Percentiles rank a stretch among this genome's conserved stretches.
These are phyloP conservation scores for Trametes versicolor DNA, from an alignment of 1,284 basidiomycete species.

Conservation along the genomic window DNA sequence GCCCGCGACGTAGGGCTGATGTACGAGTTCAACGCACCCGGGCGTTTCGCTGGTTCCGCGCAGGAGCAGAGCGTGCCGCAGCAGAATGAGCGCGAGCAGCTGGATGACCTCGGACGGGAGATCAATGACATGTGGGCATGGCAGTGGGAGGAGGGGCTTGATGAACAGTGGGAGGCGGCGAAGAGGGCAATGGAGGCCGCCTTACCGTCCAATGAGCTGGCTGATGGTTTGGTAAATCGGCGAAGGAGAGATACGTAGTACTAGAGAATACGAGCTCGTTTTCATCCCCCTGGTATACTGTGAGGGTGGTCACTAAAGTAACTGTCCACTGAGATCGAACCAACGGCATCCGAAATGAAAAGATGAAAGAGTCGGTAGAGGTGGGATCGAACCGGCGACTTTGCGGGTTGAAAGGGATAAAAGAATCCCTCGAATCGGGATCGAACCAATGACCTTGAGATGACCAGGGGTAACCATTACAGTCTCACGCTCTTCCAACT, in stretches of 20 bases:
- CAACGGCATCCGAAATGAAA: too few species aligned
- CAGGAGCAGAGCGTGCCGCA: background rate
- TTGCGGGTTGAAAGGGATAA: background rate
- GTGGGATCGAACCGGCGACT: conserved; percentile 24
- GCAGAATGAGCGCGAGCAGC: conserved; percentile 6
- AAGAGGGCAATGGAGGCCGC: background rate
- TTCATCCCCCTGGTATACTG: too few species aligned
- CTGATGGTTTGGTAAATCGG: too few species aligned
- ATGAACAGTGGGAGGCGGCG: conserved; percentile 19
- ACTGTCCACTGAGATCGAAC: too few species aligned
- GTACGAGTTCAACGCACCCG: conserved; percentile 38
- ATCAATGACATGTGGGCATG: conserved; percentile 29
- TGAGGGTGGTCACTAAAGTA: too few species aligned
- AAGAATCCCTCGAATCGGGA: background rate
- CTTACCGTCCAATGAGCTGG: background rate
- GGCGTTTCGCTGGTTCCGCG: background rate
- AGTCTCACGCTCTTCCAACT: conserved; percentile 36
- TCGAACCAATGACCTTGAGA: conserved; percentile 1
- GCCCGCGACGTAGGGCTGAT: conserved; percentile 33
- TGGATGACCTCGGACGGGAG: conserved; percentile 18
- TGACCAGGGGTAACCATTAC: conserved; percentile 23
- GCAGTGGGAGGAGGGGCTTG: conserved; percentile 24
- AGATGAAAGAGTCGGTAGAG: too few species aligned
- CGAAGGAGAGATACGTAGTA: too few species aligned
- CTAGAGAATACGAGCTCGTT: too few species aligned